These are phyloP conservation scores for Fomes fomentarius DNA, from an alignment of 1,284 basidiomycete species.

Conservation along the genomic window DNA sequence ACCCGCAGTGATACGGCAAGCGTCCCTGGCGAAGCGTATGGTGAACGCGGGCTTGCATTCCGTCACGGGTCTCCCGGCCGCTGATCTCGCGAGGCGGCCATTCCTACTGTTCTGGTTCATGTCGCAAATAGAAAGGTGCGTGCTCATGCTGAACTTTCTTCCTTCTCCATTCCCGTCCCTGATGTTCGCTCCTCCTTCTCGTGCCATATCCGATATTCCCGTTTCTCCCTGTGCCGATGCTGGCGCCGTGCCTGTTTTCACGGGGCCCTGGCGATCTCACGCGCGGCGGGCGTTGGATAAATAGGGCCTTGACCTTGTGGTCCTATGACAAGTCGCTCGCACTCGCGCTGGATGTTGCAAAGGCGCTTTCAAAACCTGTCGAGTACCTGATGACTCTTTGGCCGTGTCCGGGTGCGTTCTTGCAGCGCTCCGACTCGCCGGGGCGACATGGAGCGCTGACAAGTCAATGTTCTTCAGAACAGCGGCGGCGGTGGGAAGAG, in stretches of 20 bases:
- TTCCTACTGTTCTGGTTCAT: constrained; percentile 81
- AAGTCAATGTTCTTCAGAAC: constrained; percentile 41
- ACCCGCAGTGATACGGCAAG: constrained; percentile 62
- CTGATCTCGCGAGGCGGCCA: constrained; percentile 50
- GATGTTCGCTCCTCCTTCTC: background rate
- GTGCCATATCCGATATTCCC: background rate
- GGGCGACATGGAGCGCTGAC: background rate
- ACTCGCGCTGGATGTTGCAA: constrained; percentile 67
- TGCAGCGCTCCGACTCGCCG: background rate
- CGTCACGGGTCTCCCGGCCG: constrained; percentile 62
- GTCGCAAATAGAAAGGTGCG: constrained; percentile 67
- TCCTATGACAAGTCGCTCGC: constrained; percentile 60
- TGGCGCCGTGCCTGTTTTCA: background rate
- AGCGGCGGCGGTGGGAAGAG: constrained; percentile 49
- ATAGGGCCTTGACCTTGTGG: constrained; percentile 65
- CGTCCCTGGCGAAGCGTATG: constrained; percentile 58
- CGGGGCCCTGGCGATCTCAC: constrained; percentile 5
- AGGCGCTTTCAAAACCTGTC: constrained; percentile 61
- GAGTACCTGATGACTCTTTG: constrained; percentile 69
- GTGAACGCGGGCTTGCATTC: constrained; percentile 58
- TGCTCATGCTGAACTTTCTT: constrained; percentile 7
- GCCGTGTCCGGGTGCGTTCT: constrained; percentile 62
- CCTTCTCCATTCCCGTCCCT: background rate
- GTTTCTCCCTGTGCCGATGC: background rate
- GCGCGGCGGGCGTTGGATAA: constrained; percentile 11